A percentile compares a stretch with the other conserved stretches of the same genome.
These are phyloP conservation scores for Lupinus albus DNA, from an alignment of 306 rosid genomes.

Conservation along the genomic window DNA sequence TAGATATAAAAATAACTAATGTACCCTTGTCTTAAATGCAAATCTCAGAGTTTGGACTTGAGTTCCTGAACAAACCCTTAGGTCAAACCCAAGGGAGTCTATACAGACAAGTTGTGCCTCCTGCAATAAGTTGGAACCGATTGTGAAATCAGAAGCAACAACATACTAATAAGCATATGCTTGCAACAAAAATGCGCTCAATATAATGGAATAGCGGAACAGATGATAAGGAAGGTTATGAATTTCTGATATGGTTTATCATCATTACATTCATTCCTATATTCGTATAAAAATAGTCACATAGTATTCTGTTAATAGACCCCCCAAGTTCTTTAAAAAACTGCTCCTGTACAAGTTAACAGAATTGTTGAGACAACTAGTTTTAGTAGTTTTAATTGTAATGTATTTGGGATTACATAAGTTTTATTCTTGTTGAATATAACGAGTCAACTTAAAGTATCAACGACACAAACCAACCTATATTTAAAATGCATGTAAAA, in stretches of 20 bases:
- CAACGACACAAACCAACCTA: conserved; percentile 9
- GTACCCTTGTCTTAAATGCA: conserved; percentile 61
- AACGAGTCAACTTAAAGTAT: conserved; percentile 7
- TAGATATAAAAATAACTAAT: conserved; percentile 5
- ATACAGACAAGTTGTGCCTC: conserved; percentile 65
- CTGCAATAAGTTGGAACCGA: conserved; percentile 45
- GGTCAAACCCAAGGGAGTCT: conserved; percentile 71
- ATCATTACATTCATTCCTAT: background rate
- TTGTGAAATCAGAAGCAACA: conserved; percentile 22
- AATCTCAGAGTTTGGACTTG: conserved; percentile 77
- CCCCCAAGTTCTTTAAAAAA: background rate
- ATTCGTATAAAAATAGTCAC: background rate
- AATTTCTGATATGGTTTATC: conserved; percentile 2
- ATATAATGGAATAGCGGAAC: background rate
- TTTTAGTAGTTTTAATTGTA: conserved; percentile 1
- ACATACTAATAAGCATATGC: background rate
- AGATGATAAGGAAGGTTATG: background rate
- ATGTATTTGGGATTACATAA: background rate
- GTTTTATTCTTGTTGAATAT: background rate
- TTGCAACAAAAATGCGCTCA: background rate
- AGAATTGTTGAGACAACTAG: background rate
- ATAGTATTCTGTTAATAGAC: background rate
- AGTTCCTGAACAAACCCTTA: conserved; percentile 74
- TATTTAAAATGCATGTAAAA: background rate
- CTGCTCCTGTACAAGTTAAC: background rate